Percentiles rank a stretch among this genome's conserved stretches.
These are phyloP conservation scores for Leishmania martiniquensis DNA, from an alignment of 208 protist species.

Conservation along the genomic window DNA sequence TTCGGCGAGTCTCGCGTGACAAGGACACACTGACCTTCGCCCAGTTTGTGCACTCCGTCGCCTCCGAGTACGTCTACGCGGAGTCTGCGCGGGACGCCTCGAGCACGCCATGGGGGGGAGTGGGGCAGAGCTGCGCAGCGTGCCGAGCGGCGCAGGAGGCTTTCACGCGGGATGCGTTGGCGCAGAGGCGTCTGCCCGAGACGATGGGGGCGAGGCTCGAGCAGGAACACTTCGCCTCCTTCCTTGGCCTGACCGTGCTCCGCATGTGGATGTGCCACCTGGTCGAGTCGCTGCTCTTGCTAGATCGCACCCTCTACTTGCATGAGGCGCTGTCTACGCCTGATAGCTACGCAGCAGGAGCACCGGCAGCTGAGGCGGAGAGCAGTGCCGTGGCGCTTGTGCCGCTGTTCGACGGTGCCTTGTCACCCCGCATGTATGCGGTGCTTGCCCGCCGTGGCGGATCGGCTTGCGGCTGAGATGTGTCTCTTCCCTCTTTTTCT, in stretches of 20 bases:
- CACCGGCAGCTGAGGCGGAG: constrained; percentile 4
- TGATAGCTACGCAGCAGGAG: background rate
- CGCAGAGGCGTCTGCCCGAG: constrained; percentile 18
- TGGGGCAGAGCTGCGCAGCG: constrained; percentile 33
- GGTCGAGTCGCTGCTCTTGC: constrained; percentile 73
- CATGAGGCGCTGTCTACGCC: constrained; percentile 41
- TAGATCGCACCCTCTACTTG: constrained; percentile 82
- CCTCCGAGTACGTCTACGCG: constrained; percentile 59
- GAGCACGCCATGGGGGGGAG: constrained; percentile 46
- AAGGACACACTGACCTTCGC: constrained; percentile 69
- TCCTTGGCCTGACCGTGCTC: constrained; percentile 84
- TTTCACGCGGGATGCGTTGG: constrained; percentile 27
- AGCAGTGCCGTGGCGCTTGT: constrained; percentile 74
- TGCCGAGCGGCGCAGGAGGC: constrained; percentile 53
- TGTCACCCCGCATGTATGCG: constrained; percentile 87
- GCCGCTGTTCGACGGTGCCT: constrained; percentile 82
- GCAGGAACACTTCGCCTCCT: constrained; percentile 56
- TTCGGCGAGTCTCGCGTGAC: constrained; percentile 61
- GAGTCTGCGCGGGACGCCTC: constrained; percentile 32
- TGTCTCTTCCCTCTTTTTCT: background rate
- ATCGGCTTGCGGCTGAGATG: constrained; percentile 1
- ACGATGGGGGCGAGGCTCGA: constrained; percentile 41
- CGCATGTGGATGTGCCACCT: constrained; percentile 93
- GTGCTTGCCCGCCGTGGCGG: constrained; percentile 66
- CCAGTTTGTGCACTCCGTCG: constrained; percentile 46